phyloP scores from a whole-genome alignment of 1,284 basidiomycete genomes.

The Gymnopus androsaceus region DNA sequence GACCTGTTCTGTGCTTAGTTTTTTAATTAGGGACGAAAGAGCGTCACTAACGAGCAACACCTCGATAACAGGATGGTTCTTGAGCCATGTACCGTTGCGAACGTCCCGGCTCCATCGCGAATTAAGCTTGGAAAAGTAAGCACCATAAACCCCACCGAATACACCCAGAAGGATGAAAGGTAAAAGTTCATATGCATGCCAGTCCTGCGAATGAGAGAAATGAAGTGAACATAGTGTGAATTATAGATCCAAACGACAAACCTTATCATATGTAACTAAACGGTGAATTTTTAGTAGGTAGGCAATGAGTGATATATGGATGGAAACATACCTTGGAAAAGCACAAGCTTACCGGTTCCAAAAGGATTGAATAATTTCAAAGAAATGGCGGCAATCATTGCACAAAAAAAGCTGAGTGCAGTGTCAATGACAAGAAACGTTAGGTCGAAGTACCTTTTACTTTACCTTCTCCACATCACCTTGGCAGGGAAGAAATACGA shows the following conservation, averaged over 20 bases:
- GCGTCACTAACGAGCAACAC: slow-evolving; percentile 70
- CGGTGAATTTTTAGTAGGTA: neutral
- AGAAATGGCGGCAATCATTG: slow-evolving; percentile 90
- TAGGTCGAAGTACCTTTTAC: neutral
- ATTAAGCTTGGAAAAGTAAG: slow-evolving; percentile 91
- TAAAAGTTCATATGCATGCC: slow-evolving; percentile 83
- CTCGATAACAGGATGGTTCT: slow-evolving; percentile 80
- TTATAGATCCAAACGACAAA: slow-evolving; percentile 26
- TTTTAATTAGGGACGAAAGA: neutral
- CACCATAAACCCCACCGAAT: slow-evolving; percentile 92
- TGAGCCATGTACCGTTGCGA: slow-evolving; percentile 81
- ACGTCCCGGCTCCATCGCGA: slow-evolving; percentile 85
- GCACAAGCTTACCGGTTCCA: slow-evolving; percentile 79
- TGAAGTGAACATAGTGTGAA: neutral
- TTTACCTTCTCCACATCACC: slow-evolving; percentile 89
- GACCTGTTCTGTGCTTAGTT: slow-evolving; percentile 48
- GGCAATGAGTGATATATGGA: neutral
- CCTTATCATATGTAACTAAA: slow-evolving; percentile 82
- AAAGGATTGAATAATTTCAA: slow-evolving; percentile 92
- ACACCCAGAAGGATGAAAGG: slow-evolving; percentile 87
- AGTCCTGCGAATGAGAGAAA: slow-evolving; percentile 57
- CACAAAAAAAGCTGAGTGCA: slow-evolving; percentile 83
- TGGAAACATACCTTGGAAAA: slow-evolving; percentile 60
- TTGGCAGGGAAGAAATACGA: slow-evolving; percentile 96
- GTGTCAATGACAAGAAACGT: neutral